Conservation (phyloP, 2,329 filamentous ascomycete species). For the Drechslera avenae region DNA sequence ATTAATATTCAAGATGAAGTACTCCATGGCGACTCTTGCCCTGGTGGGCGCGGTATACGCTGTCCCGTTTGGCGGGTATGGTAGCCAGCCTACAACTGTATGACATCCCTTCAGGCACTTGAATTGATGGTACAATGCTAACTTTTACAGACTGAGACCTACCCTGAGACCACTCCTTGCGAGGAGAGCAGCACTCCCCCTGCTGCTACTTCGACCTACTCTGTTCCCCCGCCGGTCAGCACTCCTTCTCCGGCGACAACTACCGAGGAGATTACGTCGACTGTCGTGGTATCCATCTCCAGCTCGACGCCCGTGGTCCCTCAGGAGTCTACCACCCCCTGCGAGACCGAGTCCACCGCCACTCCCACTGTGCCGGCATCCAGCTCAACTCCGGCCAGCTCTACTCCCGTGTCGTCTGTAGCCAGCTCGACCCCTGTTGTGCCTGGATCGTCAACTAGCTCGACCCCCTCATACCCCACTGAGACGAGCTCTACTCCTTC, state of each 20-base stretch:
- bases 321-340: not conserved
- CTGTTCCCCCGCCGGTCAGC: not conserved
- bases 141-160: not conserved
- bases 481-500: too few species aligned
- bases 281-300: too few species aligned
- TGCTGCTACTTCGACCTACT: not conserved
- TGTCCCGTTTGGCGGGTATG: constrained; percentile 11
- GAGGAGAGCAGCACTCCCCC: constrained; percentile 6
- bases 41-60: constrained; percentile 40
- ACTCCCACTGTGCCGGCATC: not conserved
- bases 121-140: not conserved
- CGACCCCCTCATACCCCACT: too few species aligned
- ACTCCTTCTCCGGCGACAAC: constrained; percentile 7
- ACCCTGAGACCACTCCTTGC: constrained; percentile 7
- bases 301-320: not conserved
- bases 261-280: too few species aligned
- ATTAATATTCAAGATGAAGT: constrained; percentile 37
- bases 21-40: constrained; percentile 36
- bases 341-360: not conserved
- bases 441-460: too few species aligned
- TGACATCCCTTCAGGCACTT: not conserved
- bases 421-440: too few species aligned
- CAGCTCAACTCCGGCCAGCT: not conserved
- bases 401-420: not conserved
- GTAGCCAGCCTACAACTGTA: not conserved